Conservation (phyloP, 2,329 filamentous ascomycete species). For the Exophiala bonariae region DNA sequence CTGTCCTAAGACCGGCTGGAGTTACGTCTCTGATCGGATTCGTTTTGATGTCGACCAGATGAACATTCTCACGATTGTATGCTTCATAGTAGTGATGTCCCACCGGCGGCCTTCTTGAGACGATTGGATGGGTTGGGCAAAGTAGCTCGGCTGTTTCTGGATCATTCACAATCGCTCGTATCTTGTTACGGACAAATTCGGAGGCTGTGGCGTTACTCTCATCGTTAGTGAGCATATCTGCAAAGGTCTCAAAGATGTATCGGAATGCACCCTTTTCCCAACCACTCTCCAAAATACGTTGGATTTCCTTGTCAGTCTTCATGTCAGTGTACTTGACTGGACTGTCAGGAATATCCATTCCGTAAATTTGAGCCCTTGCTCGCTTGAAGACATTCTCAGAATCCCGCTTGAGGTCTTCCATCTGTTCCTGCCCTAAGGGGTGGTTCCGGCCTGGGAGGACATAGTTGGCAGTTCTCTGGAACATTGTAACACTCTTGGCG, state of each 20-base stretch:
- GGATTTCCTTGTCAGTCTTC: conserved; percentile 21
- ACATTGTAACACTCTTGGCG: conserved; percentile 33
- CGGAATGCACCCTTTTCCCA: conserved; percentile 53
- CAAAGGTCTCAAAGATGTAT: conserved; percentile 56
- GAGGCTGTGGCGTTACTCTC: conserved; percentile 55
- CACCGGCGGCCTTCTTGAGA: conserved; percentile 24
- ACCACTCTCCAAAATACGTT: conserved; percentile 31
- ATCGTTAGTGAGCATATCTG: conserved; percentile 49
- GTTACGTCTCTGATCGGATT: conserved; percentile 45
- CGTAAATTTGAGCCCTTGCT: conserved; percentile 32
- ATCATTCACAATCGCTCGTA: conserved; percentile 51
- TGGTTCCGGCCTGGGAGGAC: conserved; percentile 18
- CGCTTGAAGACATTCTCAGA: conserved; percentile 29
- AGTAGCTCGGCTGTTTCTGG: conserved; percentile 52
- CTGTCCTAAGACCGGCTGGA: conserved; percentile 39
- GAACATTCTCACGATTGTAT: conserved; percentile 45
- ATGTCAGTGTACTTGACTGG: conserved; percentile 6
- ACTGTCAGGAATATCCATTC: conserved; percentile 23
- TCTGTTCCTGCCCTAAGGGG: conserved; percentile 28
- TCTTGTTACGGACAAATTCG: conserved; percentile 56
- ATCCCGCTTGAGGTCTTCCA: conserved; percentile 27
- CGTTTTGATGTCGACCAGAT: conserved; percentile 46
- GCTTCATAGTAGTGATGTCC: conserved; percentile 28
- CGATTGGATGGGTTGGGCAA: conserved; percentile 42
- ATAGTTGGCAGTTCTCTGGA: conserved; percentile 66